phyloP scores from a whole-genome alignment of 75 land plant species.

The Pinus albicaulis region DNA sequence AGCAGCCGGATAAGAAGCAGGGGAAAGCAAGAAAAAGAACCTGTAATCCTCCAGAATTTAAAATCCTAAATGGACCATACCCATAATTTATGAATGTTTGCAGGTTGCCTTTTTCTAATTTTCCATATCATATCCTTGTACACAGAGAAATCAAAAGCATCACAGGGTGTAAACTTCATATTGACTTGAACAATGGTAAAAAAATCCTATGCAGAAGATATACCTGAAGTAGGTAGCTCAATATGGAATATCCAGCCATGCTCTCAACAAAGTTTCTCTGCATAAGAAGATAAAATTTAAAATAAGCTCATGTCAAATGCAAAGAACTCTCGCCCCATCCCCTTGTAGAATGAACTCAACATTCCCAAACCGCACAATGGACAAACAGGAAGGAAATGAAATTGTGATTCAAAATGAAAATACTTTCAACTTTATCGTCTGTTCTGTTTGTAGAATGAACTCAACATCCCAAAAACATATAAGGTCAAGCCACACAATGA shows the following conservation, averaged over 20 bases:
- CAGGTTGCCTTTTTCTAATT: background rate
- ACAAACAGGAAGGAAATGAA: background rate
- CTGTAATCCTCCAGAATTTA: background rate
- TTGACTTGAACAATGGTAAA: background rate
- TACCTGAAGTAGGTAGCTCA: slow-evolving; percentile 97
- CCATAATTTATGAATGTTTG: background rate
- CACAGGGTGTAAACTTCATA: too few relatives aligned
- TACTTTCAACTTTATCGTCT: too few relatives aligned
- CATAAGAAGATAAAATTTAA: slow-evolving; percentile 16
- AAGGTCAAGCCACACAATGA: too few relatives aligned
- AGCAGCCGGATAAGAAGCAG: too few relatives aligned
- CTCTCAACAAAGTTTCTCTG: slow-evolving; percentile 99
- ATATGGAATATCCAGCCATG: slow-evolving; percentile 99
- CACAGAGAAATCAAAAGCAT: background rate
- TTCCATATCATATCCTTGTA: background rate
- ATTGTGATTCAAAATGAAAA: too few relatives aligned
- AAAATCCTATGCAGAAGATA: background rate
- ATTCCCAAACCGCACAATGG: background rate
- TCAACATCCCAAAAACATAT: too few relatives aligned
- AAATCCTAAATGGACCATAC: background rate
- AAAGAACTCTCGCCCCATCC: background rate
- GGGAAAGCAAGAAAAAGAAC: too few relatives aligned
- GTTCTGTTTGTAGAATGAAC: too few relatives aligned
- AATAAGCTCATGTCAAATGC: background rate
- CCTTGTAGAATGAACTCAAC: background rate